These are phyloP conservation scores for Eutypa lata DNA, from an alignment of 2,329 filamentous ascomycete species.

Conservation along the genomic window DNA sequence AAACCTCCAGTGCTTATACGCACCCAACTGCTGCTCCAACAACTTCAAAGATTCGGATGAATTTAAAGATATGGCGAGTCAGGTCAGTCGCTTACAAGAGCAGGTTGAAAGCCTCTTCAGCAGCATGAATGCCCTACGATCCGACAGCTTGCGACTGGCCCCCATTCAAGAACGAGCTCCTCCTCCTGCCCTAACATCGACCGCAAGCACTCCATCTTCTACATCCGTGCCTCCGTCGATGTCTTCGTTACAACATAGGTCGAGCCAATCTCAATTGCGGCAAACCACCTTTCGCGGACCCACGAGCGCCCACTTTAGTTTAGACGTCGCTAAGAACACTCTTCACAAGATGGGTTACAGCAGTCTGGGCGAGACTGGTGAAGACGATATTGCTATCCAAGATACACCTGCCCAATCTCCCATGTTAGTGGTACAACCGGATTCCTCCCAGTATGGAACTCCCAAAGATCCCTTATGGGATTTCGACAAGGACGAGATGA, in stretches of 20 bases:
- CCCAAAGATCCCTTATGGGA: slow-evolving; percentile 74
- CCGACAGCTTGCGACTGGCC: slow-evolving; percentile 44
- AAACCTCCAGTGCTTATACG: slow-evolving; percentile 63
- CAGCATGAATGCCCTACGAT: slow-evolving; percentile 66
- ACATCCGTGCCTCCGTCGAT: slow-evolving; percentile 41
- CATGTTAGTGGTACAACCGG: slow-evolving; percentile 26
- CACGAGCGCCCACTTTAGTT: slow-evolving; percentile 79
- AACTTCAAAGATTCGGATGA: slow-evolving; percentile 92
- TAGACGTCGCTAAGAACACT: slow-evolving; percentile 83
- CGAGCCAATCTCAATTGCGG: slow-evolving; percentile 47
- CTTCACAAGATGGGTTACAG: slow-evolving; percentile 87
- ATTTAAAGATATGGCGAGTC: slow-evolving; percentile 75
- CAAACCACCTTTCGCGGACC: slow-evolving; percentile 75
- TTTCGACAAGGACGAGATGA: slow-evolving; percentile 73
- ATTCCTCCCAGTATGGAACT: slow-evolving; percentile 30
- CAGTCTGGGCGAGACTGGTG: slow-evolving; percentile 56
- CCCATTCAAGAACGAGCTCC: slow-evolving; percentile 39
- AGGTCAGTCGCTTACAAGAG: slow-evolving; percentile 74
- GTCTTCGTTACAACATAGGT: slow-evolving; percentile 36
- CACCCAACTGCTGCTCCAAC: slow-evolving; percentile 65
- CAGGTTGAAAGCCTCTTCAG: slow-evolving; percentile 77
- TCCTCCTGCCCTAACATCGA: slow-evolving; percentile 30
- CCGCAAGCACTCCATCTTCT: slow-evolving; percentile 39
- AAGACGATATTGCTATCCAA: slow-evolving; percentile 51
- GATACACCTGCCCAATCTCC: slow-evolving; percentile 32